These are phyloP conservation scores for Torulaspora maleeae DNA, from an alignment of 805 yeast species.

Conservation along the genomic window DNA sequence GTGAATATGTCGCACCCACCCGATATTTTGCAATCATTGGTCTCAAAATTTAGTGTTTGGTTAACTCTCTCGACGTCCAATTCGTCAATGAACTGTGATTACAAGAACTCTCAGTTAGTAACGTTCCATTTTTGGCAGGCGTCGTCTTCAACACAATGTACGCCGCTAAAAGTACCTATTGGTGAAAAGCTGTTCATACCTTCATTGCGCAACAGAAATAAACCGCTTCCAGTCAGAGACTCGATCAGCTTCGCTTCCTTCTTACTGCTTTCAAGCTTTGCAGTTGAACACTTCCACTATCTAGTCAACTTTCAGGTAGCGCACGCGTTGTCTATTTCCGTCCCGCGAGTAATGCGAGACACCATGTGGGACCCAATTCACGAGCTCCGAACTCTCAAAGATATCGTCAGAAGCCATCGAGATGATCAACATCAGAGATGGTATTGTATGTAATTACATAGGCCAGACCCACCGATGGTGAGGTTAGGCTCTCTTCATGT, in stretches of 20 bases:
- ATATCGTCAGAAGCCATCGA: neutral
- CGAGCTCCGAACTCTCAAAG: neutral
- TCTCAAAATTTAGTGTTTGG: constrained; percentile 75
- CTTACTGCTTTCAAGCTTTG: too few relatives aligned
- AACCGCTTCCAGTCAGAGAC: neutral
- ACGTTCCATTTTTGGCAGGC: neutral
- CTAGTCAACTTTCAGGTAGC: neutral
- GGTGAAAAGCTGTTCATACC: constrained; percentile 1
- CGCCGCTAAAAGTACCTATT: too few relatives aligned
- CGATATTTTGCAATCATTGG: constrained; percentile 66
- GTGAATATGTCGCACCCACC: constrained; percentile 94
- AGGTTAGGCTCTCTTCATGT: constrained; percentile 32
- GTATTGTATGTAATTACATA: neutral
- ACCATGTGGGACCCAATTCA: constrained; percentile 6
- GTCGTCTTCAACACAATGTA: neutral
- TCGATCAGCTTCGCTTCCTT: neutral
- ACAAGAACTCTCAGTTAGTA: constrained; percentile 3
- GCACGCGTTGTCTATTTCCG: constrained; percentile 3
- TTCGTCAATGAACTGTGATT: constrained; percentile 74
- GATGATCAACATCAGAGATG: neutral
- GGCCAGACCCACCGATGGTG: neutral
- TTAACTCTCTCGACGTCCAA: constrained; percentile 88
- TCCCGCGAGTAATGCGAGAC: constrained; percentile 1
- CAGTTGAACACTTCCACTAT: too few relatives aligned
- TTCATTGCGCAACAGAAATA: constrained; percentile 2